A percentile compares a stretch with the other conserved stretches of the same genome.
Conservation (phyloP, 2,329 filamentous ascomycete genomes). For the Colletotrichum sidae region DNA sequence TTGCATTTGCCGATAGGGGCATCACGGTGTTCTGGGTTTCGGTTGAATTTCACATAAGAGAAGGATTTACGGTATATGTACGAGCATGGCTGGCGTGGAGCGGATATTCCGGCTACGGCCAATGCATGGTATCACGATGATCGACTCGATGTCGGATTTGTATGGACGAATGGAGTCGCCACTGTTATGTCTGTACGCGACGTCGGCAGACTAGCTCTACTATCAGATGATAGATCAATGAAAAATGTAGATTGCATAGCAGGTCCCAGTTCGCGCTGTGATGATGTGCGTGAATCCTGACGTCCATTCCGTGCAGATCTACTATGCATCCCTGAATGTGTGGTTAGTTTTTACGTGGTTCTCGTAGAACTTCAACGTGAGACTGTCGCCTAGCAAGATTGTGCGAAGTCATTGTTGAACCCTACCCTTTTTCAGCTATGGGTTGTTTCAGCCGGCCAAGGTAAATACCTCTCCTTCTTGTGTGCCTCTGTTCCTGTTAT, state of each 20-base stretch:
- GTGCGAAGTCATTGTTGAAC: no score
- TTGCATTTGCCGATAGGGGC: conserved; percentile 29
- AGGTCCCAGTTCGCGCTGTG: neutral
- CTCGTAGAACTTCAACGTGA: no score
- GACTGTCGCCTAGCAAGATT: no score
- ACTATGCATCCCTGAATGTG: no score
- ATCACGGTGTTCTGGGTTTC: conserved; percentile 17
- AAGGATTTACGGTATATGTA: conserved; percentile 12
- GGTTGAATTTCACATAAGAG: conserved; percentile 12
- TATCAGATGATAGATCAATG: conserved; percentile 16
- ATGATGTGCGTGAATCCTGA: neutral
- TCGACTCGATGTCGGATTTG: neutral
- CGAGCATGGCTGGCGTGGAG: conserved; percentile 15
- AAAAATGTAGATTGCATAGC: neutral
- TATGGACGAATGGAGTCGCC: conserved; percentile 13
- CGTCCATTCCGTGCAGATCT: no score
- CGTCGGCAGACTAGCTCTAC: conserved; percentile 10
- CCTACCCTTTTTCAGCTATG: no score
- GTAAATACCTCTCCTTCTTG: no score
- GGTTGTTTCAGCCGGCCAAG: no score
- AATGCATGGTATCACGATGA: conserved; percentile 9
- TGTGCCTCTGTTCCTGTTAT: no score
- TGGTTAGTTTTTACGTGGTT: no score
- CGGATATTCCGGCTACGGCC: conserved; percentile 21
- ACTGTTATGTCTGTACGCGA: conserved; percentile 16